phyloP scores from a whole-genome alignment of 331 rosid genomes.

The Malus hybrid region DNA sequence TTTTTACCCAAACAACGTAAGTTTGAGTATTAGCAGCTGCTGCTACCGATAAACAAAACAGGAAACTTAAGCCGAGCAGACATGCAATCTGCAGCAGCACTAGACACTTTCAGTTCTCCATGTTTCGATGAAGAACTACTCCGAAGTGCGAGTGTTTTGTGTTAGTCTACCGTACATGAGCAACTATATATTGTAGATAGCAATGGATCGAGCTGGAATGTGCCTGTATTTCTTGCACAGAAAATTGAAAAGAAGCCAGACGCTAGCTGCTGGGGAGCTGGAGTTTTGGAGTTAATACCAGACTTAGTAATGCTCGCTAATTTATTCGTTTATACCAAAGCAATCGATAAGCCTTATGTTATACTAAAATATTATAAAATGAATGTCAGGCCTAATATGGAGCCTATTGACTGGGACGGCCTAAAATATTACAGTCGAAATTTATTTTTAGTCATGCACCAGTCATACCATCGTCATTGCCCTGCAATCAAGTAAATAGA shows the following conservation, averaged over 20 bases:
- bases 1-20: slow-evolving; percentile 37
- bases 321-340: too few relatives aligned
- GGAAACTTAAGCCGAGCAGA: neutral
- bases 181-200: neutral
- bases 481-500: too few relatives aligned
- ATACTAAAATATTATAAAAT: too few relatives aligned
- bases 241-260: neutral
- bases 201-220: neutral
- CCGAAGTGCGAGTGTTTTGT: neutral
- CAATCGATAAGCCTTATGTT: too few relatives aligned
- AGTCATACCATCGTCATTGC: too few relatives aligned
- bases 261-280: too few relatives aligned
- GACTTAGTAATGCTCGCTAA: too few relatives aligned
- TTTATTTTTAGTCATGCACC: too few relatives aligned
- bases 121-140: neutral
- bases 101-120: neutral
- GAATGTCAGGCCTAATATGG: too few relatives aligned
- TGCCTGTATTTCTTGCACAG: neutral
- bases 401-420: too few relatives aligned
- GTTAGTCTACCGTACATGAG: neutral
- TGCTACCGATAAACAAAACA: neutral
- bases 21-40: slow-evolving; percentile 7
- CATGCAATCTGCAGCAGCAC: neutral
- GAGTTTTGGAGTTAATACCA: too few relatives aligned
- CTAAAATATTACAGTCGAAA: too few relatives aligned